phyloP scores from a whole-genome alignment of 2,329 filamentous ascomycete species.

The Calonectria leucothoes region DNA sequence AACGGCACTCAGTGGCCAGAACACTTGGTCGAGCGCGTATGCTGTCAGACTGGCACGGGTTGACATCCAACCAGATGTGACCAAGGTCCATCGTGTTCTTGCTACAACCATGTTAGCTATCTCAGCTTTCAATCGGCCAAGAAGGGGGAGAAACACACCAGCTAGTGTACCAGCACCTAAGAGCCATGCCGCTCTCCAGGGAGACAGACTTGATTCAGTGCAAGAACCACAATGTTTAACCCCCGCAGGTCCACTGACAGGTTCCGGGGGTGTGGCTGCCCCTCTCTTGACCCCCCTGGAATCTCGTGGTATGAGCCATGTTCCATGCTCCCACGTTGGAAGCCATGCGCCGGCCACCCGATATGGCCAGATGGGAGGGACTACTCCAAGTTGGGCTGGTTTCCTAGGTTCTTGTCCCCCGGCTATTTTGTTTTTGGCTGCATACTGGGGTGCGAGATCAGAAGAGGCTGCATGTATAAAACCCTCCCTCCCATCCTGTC shows the following conservation, averaged over 20 bases:
- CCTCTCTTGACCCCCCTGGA: neutral
- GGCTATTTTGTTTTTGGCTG: neutral
- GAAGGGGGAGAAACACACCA: neutral
- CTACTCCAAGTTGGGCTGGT: neutral
- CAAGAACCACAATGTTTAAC: neutral
- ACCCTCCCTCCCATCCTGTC: neutral
- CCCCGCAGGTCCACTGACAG: neutral
- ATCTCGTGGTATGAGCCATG: neutral
- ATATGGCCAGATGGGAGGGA: neutral
- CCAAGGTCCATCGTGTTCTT: neutral
- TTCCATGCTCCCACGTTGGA: slow-evolving; percentile 10
- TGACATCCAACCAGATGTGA: neutral
- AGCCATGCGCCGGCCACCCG: slow-evolving; percentile 2
- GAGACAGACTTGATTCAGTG: neutral
- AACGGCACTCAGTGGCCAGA: neutral
- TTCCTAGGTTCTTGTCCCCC: neutral
- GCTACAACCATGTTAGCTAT: neutral
- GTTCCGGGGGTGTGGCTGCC: neutral
- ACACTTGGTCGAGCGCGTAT: neutral
- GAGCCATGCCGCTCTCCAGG: neutral
- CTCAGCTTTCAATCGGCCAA: neutral
- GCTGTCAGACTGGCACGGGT: neutral
- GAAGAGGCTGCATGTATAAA: neutral
- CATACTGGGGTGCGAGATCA: neutral
- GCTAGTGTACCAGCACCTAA: neutral